These are phyloP conservation scores for Trichoderma citrinoviride DNA, from an alignment of 2,329 filamentous ascomycete genomes.

Conservation along the genomic window DNA sequence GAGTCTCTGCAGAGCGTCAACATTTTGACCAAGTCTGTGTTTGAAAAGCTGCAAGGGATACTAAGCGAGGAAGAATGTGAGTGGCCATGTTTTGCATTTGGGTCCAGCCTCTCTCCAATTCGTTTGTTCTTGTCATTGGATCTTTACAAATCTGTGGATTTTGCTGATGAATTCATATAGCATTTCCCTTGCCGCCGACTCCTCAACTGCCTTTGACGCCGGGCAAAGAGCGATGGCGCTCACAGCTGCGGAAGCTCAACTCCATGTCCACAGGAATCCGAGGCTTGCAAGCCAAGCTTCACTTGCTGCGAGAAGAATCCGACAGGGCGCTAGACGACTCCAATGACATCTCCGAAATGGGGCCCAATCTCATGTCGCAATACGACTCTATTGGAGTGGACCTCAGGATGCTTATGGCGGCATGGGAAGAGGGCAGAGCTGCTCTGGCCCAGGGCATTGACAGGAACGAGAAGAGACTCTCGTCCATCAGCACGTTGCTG, in stretches of 20 bases:
- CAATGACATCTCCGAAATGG: slow-evolving; percentile 70
- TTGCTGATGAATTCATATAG: slow-evolving; percentile 35
- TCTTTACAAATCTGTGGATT: background rate
- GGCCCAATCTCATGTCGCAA: slow-evolving; percentile 75
- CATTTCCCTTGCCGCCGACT: slow-evolving; percentile 53
- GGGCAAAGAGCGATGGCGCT: slow-evolving; percentile 77
- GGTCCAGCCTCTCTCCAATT: background rate
- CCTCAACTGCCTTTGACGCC: slow-evolving; percentile 64
- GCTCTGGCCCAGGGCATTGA: slow-evolving; percentile 79
- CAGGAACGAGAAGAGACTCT: slow-evolving; percentile 69
- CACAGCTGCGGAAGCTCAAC: slow-evolving; percentile 83
- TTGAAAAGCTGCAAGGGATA: slow-evolving; percentile 64
- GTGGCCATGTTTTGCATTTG: slow-evolving; percentile 31
- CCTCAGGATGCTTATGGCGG: slow-evolving; percentile 72
- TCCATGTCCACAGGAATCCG: slow-evolving; percentile 87
- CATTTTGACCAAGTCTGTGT: slow-evolving; percentile 58
- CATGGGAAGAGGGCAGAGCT: slow-evolving; percentile 86
- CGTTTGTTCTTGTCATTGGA: background rate
- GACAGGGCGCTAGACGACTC: slow-evolving; percentile 74
- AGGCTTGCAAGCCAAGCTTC: slow-evolving; percentile 90
- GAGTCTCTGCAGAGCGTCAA: slow-evolving; percentile 70
- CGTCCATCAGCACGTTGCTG: slow-evolving; percentile 57
- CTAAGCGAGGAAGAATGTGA: slow-evolving; percentile 77
- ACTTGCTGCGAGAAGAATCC: slow-evolving; percentile 85
- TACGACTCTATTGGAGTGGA: slow-evolving; percentile 94